Evolutionary conservation across 331 rosid genomes (phyloP), one percentile per base, ranked within the genome.

Genomic region (Acacia pycnantha): DNA sequence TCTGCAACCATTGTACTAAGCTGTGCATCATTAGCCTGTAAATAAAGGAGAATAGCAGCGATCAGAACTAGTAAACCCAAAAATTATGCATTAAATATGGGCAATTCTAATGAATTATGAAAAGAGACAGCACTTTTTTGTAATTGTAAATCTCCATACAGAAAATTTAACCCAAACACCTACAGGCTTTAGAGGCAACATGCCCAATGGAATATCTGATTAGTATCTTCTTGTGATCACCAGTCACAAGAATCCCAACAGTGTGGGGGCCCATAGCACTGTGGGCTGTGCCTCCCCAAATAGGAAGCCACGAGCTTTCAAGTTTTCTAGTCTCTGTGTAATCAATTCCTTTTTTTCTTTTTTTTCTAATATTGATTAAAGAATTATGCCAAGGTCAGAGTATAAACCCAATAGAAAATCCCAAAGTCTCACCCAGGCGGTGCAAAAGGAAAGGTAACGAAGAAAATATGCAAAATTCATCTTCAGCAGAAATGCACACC

Each of bases 1-100:
- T 93, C 97, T 3, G 90, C 98, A 33, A 93, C 99, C 98, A 94
- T 96, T 70, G 97, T 96, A 90, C 99, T 96, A 47, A 96, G 98
- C 51, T 96, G 99, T 31, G 99, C 97, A 82, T 96, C 99, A 89
- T 96, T 96, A 74, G 98, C 99, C 98, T 95, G 91, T 75, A 61
- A 87, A 82, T 58, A 37, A 81, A 82, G 8, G 12, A 84, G 51
- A 81, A 73, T 35, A 77, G 69, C 56, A 84, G 76, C 70, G 77
- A 72, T 81, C 18, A 83, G 82, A 75, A 82, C 41, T 69, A 40
- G 44, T 29, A 73, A 82, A 77, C 72, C 73, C 78, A 54, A 26
- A 77, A 73, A 29, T 48, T 54, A 50, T 47, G 58, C 67, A 61
- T 6, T 74, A 81, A 77, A 48, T 64, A 24, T 67, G 66, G 13